phyloP scores from a whole-genome alignment of 768 basidiomycete species.

The Hydnomerulius pinastri region DNA sequence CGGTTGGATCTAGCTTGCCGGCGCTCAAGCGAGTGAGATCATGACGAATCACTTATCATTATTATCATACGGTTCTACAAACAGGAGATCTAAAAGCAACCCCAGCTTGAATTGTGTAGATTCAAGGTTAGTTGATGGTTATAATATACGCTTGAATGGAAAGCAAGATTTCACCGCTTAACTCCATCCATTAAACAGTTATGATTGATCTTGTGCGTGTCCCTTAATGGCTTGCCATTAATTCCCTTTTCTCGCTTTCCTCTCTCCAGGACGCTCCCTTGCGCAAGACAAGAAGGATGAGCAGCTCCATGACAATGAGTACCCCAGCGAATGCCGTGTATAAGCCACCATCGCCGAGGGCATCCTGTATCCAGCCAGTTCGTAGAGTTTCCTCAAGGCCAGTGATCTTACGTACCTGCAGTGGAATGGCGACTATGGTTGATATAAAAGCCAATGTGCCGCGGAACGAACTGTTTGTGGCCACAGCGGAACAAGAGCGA shows the following conservation, averaged over 20 bases:
- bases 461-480: constrained; percentile 76
- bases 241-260: constrained; percentile 44
- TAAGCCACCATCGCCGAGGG: constrained; percentile 77
- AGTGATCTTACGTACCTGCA: constrained; percentile 44
- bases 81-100: no score
- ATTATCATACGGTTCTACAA: no score
- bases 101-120: no score
- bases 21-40: no score
- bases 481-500: constrained; percentile 72
- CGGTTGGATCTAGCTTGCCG: no score
- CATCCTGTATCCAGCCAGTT: constrained; percentile 40
- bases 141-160: no score
- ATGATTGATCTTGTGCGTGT: not conserved
- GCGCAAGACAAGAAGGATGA: constrained; percentile 60
- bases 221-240: not conserved
- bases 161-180: no score
- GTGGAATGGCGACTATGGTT: constrained; percentile 71
- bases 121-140: no score
- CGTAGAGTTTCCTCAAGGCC: not conserved
- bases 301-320: constrained; percentile 49
- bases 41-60: no score
- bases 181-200: constrained; percentile 11
- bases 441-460: constrained; percentile 68
- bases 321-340: constrained; percentile 70
- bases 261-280: constrained; percentile 65